Evolutionary conservation across 1,284 basidiomycete species (phyloP).

Genomic region (Mycosarcoma mackinlayi): DNA sequence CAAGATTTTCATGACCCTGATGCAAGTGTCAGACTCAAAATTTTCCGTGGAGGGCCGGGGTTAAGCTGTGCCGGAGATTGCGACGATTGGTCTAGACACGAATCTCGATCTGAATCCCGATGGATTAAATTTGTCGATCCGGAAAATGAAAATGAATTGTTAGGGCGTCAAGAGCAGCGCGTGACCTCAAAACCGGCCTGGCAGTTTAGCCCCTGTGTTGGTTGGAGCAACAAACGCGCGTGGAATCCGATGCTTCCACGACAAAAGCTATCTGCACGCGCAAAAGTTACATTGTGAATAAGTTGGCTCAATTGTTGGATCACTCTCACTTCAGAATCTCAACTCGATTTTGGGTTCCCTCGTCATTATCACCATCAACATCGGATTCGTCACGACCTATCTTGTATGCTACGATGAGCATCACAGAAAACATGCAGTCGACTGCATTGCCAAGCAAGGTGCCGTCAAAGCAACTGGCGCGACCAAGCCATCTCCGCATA

Average conservation of each 20-base stretch:
- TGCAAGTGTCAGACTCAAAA: neutral
- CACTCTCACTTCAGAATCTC: no score
- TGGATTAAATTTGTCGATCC: no score
- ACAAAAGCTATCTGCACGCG: no score
- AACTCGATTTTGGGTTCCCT: neutral
- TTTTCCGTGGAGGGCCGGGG: conserved; percentile 26
- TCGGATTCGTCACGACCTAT: neutral
- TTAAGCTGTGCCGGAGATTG: conserved; percentile 33
- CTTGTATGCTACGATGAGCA: conserved; percentile 25
- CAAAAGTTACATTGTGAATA: no score
- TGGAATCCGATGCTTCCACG: no score
- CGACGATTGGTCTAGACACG: neutral
- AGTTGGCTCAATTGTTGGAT: no score
- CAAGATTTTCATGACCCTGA: neutral
- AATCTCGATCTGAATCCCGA: neutral
- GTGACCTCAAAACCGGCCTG: neutral
- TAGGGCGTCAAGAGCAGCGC: neutral
- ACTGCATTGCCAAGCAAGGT: conserved; percentile 5
- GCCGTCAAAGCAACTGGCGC: conserved; percentile 10
- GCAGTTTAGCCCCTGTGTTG: conserved; percentile 11
- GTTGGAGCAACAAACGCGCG: conserved; percentile 8
- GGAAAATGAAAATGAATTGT: no score
- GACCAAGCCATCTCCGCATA: conserved; percentile 33
- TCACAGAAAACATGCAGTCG: conserved; percentile 23
- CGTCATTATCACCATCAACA: conserved; percentile 6